Conservation (phyloP, 2,329 filamentous ascomycete species). For the Daldinia sp. region DNA sequence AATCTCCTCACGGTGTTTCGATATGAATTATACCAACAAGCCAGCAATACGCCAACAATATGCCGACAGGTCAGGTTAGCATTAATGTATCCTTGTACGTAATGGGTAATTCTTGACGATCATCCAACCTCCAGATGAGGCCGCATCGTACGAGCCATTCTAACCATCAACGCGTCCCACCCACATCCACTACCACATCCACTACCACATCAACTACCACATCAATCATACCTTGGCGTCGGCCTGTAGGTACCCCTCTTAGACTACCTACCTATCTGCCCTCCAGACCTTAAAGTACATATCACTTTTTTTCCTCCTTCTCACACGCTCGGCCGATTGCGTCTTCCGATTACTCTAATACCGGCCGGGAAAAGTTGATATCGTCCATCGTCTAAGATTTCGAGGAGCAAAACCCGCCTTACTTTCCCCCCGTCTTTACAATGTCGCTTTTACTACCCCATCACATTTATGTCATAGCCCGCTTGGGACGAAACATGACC, state of each 20-base stretch:
- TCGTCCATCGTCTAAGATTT: neutral
- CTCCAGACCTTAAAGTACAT: too few species aligned
- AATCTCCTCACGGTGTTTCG: neutral
- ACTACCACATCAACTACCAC: too few species aligned
- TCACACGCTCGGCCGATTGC: conserved; percentile 23
- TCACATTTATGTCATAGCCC: conserved; percentile 27
- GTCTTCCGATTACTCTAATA: conserved; percentile 23
- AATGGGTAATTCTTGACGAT: conserved; percentile 29
- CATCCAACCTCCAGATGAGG: conserved; percentile 17
- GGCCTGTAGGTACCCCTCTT: conserved; percentile 13
- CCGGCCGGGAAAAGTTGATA: conserved; percentile 22
- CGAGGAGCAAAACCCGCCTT: neutral
- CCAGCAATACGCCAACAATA: conserved; percentile 22
- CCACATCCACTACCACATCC: too few species aligned
- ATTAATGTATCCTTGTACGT: conserved; percentile 23
- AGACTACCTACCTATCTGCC: too few species aligned
- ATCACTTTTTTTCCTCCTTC: too few species aligned
- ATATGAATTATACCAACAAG: conserved; percentile 4
- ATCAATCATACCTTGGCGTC: conserved; percentile 18
- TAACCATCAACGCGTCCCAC: conserved; percentile 18
- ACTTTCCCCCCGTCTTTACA: neutral
- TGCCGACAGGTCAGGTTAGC: conserved; percentile 17
- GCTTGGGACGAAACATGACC: conserved; percentile 11
- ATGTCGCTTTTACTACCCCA: conserved; percentile 15
- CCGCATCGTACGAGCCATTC: conserved; percentile 27